These are phyloP conservation scores for Haplosporangium sp. DNA, from an alignment of 371 early-diverging fungal species.

Conservation along the genomic window DNA sequence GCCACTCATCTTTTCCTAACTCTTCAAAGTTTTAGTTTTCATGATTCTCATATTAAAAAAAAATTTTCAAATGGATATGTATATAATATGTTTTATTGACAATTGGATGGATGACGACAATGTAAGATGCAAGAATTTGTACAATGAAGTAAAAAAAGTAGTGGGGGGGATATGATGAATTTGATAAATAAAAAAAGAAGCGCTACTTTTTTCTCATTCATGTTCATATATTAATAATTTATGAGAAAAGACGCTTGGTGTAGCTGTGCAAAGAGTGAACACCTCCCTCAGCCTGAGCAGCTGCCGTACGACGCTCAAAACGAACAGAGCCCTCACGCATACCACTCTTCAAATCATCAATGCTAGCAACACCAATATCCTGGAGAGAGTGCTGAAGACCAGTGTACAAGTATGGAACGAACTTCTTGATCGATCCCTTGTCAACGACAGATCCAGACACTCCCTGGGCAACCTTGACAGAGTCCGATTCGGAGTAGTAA, in stretches of 20 bases:
- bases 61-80: too few relatives aligned
- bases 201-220: too few relatives aligned
- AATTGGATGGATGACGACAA: too few relatives aligned
- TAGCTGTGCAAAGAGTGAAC: slow-evolving; percentile 93
- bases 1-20: too few relatives aligned
- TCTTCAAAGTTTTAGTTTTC: too few relatives aligned
- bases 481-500: slow-evolving; percentile 95
- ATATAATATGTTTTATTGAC: too few relatives aligned
- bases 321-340: slow-evolving; percentile 82
- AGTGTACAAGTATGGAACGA: slow-evolving; percentile 88
- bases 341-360: slow-evolving; percentile 73
- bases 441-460: slow-evolving; percentile 96
- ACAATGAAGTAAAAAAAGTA: too few relatives aligned
- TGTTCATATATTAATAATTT: slow-evolving; percentile 21
- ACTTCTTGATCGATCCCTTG: slow-evolving; percentile 95
- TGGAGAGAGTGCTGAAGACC: slow-evolving; percentile 97
- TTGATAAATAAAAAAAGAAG: too few relatives aligned
- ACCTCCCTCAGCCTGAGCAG: slow-evolving; percentile 97
- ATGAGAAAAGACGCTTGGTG: slow-evolving; percentile 88
- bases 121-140: too few relatives aligned
- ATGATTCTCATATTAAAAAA: too few relatives aligned
- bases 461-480: slow-evolving; percentile 98
- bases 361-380: slow-evolving; percentile 89
- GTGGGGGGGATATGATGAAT: too few relatives aligned
- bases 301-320: slow-evolving; percentile 94